phyloP scores from a whole-genome alignment of 2,329 filamentous ascomycete species.

The Diaporthe ampelina region DNA sequence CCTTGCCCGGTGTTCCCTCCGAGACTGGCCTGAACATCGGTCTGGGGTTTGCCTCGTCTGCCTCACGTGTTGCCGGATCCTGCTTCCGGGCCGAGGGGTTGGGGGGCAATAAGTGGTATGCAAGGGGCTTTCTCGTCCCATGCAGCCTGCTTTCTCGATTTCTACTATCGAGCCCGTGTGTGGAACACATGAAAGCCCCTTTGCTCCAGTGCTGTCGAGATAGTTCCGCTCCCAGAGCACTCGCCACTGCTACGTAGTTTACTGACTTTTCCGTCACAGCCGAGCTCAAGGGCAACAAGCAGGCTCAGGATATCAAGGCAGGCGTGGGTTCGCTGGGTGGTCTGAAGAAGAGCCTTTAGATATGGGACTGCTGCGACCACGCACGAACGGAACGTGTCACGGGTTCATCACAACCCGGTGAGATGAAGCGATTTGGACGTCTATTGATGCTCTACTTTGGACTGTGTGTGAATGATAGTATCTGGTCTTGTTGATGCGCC shows the following conservation, averaged over 20 bases:
- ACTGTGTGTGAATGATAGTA: neutral
- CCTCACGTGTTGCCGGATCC: neutral
- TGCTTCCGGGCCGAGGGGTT: neutral
- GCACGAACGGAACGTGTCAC: constrained; percentile 10
- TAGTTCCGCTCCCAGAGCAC: neutral
- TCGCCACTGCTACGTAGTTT: neutral
- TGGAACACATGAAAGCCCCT: neutral
- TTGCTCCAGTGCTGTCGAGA: neutral
- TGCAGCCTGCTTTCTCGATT: neutral
- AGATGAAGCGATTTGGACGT: constrained; percentile 15
- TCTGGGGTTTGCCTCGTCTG: neutral
- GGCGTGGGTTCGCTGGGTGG: constrained; percentile 48
- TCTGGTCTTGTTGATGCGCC: neutral
- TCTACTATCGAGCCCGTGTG: neutral
- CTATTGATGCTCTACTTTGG: too few relatives aligned
- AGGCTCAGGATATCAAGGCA: constrained; percentile 51
- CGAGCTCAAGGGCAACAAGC: constrained; percentile 54
- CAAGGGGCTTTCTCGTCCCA: neutral
- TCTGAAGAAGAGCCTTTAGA: constrained; percentile 50
- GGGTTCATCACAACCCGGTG: neutral
- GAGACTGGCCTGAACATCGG: neutral
- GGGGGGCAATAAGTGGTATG: neutral
- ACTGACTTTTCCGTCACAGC: constrained; percentile 43
- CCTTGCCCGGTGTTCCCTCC: neutral
- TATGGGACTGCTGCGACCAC: neutral